These are phyloP conservation scores for Trypanosoma melophagium DNA, from an alignment of 208 protist species.

Conservation along the genomic window DNA sequence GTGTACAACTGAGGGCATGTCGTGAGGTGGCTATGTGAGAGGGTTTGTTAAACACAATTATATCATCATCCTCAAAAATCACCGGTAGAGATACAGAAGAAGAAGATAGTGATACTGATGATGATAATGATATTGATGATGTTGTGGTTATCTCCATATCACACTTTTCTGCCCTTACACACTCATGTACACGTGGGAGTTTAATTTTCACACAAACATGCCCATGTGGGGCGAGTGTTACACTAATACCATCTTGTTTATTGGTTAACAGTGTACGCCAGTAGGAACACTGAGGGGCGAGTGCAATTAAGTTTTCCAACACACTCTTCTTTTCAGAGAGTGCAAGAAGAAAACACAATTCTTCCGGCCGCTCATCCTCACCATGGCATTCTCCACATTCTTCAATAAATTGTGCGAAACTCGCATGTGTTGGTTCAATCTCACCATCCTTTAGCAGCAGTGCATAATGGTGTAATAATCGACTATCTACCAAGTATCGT, in stretches of 20 bases:
- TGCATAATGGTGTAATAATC: constrained; percentile 64
- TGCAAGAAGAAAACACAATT: constrained; percentile 52
- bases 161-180: constrained; percentile 37
- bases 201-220: constrained; percentile 54
- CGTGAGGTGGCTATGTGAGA: constrained; percentile 67
- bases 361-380: constrained; percentile 34
- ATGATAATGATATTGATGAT: not conserved
- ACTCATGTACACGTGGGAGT: constrained; percentile 62
- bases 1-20: constrained; percentile 71
- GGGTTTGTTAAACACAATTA: constrained; percentile 79
- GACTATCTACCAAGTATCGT: constrained; percentile 63
- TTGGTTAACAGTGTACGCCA: constrained; percentile 66
- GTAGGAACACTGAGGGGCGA: constrained; percentile 71
- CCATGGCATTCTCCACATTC: constrained; percentile 82
- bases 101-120: not conserved
- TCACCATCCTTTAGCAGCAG: constrained; percentile 43
- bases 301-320: constrained; percentile 32
- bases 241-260: constrained; percentile 21
- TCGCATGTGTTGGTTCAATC: constrained; percentile 39
- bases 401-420: constrained; percentile 74
- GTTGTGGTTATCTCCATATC: not conserved
- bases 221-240: constrained; percentile 32
- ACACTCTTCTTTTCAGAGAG: constrained; percentile 17
- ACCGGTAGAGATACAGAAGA: constrained; percentile 26
- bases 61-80: constrained; percentile 69